A percentile compares a stretch with the other conserved stretches of the same genome.
phyloP scores from a whole-genome alignment of 1,284 basidiomycete genomes.

The Pascua guehoae region DNA sequence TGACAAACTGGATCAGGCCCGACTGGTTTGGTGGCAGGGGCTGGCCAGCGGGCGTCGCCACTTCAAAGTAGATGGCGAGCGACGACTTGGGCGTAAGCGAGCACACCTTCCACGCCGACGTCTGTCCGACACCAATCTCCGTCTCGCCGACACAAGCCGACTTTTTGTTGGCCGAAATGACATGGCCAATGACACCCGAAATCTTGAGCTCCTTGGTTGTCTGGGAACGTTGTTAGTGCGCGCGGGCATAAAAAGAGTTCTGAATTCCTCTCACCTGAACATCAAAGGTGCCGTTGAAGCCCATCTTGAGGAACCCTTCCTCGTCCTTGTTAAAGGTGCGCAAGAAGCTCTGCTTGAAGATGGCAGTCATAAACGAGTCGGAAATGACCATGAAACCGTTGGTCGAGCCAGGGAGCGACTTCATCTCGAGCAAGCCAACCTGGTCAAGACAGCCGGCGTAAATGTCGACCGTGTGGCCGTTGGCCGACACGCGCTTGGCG shows the following conservation, averaged over 20 bases:
- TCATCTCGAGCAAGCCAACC: constrained; percentile 97
- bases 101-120: constrained; percentile 99
- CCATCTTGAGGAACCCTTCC: constrained; percentile 89
- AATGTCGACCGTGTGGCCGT: constrained; percentile 91
- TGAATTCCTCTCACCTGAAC: constrained; percentile 57
- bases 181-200: constrained; percentile 95
- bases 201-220: constrained; percentile 99
- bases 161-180: constrained; percentile 95
- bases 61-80: constrained; percentile 94
- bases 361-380: constrained; percentile 96
- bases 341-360: constrained; percentile 98
- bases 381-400: constrained; percentile 95
- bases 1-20: constrained; percentile 96
- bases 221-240: too few species aligned
- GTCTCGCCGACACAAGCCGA: constrained; percentile 96
- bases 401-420: constrained; percentile 87
- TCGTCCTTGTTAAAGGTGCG: constrained; percentile 92
- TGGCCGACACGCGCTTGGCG: constrained; percentile 88
- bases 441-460: constrained; percentile 98
- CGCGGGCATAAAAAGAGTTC: too few species aligned
- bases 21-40: constrained; percentile 85
- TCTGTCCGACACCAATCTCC: constrained; percentile 98
- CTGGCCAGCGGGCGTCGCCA: constrained; percentile 97
- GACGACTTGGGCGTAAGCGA: constrained; percentile 83
- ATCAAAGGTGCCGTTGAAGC: constrained; percentile 98